Evolutionary conservation across 2,329 filamentous ascomycete species (phyloP).

Genomic region (Xylariaceae sp.): DNA sequence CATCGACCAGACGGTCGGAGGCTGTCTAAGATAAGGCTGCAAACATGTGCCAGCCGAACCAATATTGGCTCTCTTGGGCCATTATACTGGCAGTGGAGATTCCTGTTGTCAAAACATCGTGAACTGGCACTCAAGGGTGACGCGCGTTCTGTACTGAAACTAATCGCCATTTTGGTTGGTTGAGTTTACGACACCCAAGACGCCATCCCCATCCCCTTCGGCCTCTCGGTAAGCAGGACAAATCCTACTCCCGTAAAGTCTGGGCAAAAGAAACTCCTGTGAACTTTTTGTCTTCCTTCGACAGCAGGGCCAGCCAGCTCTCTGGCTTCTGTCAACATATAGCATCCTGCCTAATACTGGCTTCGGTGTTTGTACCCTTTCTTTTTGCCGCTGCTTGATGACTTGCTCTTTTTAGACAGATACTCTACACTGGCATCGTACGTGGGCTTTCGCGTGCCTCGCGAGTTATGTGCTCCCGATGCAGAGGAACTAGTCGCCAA

Average conservation of each 20-base stretch:
- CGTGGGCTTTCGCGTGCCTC: slow-evolving; percentile 21
- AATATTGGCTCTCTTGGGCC: background rate
- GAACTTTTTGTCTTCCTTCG: background rate
- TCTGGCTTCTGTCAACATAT: too few species aligned
- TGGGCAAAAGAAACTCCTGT: background rate
- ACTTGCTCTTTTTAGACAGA: slow-evolving; percentile 25
- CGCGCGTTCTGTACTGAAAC: too few species aligned
- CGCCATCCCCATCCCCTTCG: background rate
- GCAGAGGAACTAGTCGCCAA: slow-evolving; percentile 15
- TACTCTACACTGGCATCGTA: slow-evolving; percentile 24
- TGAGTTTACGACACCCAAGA: background rate
- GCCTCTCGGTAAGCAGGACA: background rate
- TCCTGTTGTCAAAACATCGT: background rate
- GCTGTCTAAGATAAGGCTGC: too few species aligned
- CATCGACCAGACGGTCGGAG: background rate
- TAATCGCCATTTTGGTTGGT: too few species aligned
- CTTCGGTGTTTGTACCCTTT: slow-evolving; percentile 27
- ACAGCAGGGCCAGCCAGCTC: background rate
- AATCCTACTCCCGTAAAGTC: background rate
- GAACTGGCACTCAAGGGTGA: background rate
- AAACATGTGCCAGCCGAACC: too few species aligned
- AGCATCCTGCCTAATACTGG: slow-evolving; percentile 19
- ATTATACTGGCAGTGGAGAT: background rate
- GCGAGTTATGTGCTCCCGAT: slow-evolving; percentile 20
- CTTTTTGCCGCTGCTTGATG: slow-evolving; percentile 26